Conservation (phyloP, 2,329 filamentous ascomycete genomes). For the Xenoacremonium recifei region DNA sequence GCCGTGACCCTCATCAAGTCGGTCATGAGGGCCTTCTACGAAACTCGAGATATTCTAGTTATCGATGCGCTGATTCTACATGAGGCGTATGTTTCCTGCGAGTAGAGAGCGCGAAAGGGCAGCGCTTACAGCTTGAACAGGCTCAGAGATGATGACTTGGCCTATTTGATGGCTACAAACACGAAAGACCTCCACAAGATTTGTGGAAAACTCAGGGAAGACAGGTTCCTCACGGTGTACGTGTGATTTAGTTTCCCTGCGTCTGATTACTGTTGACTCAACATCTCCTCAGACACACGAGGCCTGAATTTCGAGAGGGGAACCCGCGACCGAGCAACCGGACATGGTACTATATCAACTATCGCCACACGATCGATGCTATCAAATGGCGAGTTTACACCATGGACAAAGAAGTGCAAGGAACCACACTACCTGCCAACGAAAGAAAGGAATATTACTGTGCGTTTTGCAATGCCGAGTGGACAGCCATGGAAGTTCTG, state of each 20-base stretch:
- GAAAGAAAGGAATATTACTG: slow-evolving; percentile 95
- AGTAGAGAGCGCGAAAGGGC: slow-evolving; percentile 4
- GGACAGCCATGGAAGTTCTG: slow-evolving; percentile 85
- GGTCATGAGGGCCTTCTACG: slow-evolving; percentile 82
- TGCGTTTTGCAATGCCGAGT: slow-evolving; percentile 76
- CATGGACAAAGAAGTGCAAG: slow-evolving; percentile 85
- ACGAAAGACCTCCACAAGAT: slow-evolving; percentile 89
- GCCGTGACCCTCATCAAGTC: slow-evolving; percentile 81
- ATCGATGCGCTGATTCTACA: slow-evolving; percentile 86
- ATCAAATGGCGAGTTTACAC: slow-evolving; percentile 93
- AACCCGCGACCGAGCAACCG: slow-evolving; percentile 79
- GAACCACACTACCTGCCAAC: slow-evolving; percentile 72
- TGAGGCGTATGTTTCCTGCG: slow-evolving; percentile 58
- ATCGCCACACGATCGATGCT: slow-evolving; percentile 88
- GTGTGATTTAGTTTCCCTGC: slow-evolving; percentile 24
- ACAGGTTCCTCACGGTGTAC: slow-evolving; percentile 80
- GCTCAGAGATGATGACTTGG: slow-evolving; percentile 85
- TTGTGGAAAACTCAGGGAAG: slow-evolving; percentile 80
- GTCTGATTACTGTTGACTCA: background rate
- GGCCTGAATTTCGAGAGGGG: slow-evolving; percentile 76
- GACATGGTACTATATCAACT: slow-evolving; percentile 97
- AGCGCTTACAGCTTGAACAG: slow-evolving; percentile 72
- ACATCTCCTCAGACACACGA: slow-evolving; percentile 48
- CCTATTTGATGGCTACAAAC: slow-evolving; percentile 83
- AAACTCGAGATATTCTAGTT: slow-evolving; percentile 79